These are phyloP conservation scores for Ustanciosporium gigantosporum DNA, from an alignment of 1,284 basidiomycete genomes.

Conservation along the genomic window DNA sequence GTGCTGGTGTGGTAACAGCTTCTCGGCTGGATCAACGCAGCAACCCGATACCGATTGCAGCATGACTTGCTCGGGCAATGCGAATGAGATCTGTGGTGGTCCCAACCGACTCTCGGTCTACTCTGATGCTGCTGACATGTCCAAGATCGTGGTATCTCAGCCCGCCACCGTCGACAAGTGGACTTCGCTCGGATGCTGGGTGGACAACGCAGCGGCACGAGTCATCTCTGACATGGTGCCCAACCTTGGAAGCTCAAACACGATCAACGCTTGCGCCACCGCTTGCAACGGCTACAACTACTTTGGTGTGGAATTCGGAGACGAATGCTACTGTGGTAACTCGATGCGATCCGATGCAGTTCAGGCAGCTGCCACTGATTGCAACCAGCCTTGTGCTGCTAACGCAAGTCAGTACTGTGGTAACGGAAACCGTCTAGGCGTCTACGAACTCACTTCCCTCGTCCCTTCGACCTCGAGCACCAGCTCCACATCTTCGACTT, in stretches of 20 bases:
- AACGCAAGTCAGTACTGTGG: constrained; percentile 71
- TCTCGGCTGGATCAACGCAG: constrained; percentile 3
- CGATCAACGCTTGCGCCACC: constrained; percentile 57
- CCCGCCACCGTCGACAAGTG: constrained; percentile 2
- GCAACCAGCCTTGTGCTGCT: constrained; percentile 72
- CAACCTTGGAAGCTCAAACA: constrained; percentile 3
- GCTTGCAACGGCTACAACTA: constrained; percentile 60
- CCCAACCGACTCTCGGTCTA: constrained; percentile 55
- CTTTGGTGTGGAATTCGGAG: constrained; percentile 60
- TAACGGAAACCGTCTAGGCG: constrained; percentile 71
- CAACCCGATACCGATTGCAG: constrained; percentile 38
- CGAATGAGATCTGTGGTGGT: constrained; percentile 58
- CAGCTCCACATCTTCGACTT: not conserved
- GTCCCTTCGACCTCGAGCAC: not conserved
- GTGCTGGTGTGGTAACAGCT: constrained; percentile 57
- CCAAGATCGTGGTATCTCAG: constrained; percentile 1
- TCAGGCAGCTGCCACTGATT: constrained; percentile 63
- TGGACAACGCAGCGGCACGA: constrained; percentile 1
- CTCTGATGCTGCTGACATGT: constrained; percentile 7
- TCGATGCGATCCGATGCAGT: not conserved
- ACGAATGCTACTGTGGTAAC: constrained; percentile 60
- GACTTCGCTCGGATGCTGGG: constrained; percentile 9
- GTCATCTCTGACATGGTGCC: constrained; percentile 2
- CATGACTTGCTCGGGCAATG: constrained; percentile 55
- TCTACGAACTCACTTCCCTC: constrained; percentile 65